A percentile compares a stretch with the other conserved stretches of the same genome.
phyloP scores from a whole-genome alignment of 2,329 filamentous ascomycete genomes.

The Ambrosiella beaveri region DNA sequence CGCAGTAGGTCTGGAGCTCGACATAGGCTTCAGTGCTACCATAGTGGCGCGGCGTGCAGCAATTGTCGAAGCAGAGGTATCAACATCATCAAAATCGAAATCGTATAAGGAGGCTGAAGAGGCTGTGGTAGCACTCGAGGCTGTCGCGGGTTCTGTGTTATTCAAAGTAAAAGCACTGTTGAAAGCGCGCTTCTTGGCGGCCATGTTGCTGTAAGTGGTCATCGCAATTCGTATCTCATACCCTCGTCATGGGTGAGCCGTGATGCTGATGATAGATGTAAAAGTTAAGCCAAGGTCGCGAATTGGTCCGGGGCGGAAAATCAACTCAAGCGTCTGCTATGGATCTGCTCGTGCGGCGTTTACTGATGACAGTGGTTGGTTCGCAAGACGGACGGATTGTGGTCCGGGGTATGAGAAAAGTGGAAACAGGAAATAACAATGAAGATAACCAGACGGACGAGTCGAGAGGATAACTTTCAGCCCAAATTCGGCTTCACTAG shows the following conservation, averaged over 20 bases:
- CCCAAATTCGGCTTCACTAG: too few species aligned
- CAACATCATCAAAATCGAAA: constrained; percentile 12
- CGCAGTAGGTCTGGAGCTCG: not conserved
- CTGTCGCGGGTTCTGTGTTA: constrained; percentile 7
- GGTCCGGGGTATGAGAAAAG: not conserved
- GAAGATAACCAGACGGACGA: too few species aligned
- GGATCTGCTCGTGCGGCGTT: not conserved
- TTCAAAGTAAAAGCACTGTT: constrained; percentile 11
- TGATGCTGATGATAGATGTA: too few species aligned
- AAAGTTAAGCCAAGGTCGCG: not conserved
- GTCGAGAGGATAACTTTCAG: too few species aligned
- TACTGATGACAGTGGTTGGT: not conserved
- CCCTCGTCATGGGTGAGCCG: not conserved
- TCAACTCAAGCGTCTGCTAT: not conserved
- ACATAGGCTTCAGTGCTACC: constrained; percentile 5
- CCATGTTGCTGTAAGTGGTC: constrained; percentile 13
- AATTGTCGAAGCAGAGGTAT: constrained; percentile 3
- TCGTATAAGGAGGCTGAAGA: constrained; percentile 11
- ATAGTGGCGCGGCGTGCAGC: constrained; percentile 2
- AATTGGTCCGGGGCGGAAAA: not conserved
- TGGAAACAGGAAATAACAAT: too few species aligned
- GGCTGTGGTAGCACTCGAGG: constrained; percentile 2
- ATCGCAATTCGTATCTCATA: not conserved
- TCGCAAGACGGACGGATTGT: not conserved
- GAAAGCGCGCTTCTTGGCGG: constrained; percentile 13